A percentile compares a stretch with the other conserved stretches of the same genome.
Conservation (phyloP, 768 basidiomycete species). For the Mycena epipterygia region DNA sequence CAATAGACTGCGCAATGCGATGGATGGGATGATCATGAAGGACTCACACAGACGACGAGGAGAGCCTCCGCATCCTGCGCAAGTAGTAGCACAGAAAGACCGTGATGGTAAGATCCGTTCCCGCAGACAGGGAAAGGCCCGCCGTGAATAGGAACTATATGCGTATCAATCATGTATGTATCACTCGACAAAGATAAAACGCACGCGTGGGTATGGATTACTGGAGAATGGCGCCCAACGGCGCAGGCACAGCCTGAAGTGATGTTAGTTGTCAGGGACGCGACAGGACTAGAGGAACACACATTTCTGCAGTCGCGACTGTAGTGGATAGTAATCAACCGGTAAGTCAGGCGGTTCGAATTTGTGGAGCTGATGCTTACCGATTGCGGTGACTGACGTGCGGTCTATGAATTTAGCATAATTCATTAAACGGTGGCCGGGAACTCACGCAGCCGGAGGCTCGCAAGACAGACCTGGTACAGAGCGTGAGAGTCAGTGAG, state of each 20-base stretch:
- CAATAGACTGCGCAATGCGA: neutral
- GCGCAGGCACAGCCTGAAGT: constrained; percentile 34
- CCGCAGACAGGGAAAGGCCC: constrained; percentile 56
- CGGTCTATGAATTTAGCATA: neutral
- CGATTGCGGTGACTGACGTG: constrained; percentile 39
- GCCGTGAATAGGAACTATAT: constrained; percentile 58
- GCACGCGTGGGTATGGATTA: constrained; percentile 38
- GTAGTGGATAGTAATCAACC: neutral
- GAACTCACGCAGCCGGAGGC: constrained; percentile 39
- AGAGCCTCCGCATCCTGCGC: constrained; percentile 45
- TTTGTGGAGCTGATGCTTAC: constrained; percentile 22
- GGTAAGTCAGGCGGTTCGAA: neutral
- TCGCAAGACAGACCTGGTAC: constrained; percentile 36
- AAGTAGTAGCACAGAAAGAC: constrained; percentile 53
- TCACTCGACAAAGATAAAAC: constrained; percentile 17
- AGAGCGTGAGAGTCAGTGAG: neutral
- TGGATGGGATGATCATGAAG: neutral
- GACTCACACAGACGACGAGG: constrained; percentile 46
- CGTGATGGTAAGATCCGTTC: constrained; percentile 55
- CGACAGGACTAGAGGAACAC: neutral
- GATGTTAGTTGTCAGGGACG: neutral
- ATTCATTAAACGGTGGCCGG: neutral
- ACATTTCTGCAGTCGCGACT: constrained; percentile 46
- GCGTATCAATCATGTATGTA: neutral
- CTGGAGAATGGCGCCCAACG: constrained; percentile 27